Base-by-base conservation (phyloP, 331 rosid genomes). In the Quercus phellos region DNA sequence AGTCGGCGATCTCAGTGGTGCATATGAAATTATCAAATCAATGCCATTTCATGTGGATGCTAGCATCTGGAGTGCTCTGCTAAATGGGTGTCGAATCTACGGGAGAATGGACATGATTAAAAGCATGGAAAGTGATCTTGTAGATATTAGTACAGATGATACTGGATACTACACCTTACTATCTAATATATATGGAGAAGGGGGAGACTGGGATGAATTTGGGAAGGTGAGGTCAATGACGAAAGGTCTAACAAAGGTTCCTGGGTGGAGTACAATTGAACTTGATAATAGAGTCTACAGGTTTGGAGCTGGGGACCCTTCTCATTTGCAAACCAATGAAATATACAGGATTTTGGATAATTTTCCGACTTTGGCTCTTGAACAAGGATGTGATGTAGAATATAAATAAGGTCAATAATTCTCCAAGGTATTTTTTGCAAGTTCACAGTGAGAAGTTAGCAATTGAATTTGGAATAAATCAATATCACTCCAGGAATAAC, bases 1-100 rank as follows among this genome's bases (percentile, higher is more conserved):
- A 21, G 86, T 92, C 1, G 98, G 97, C 3, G 92, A 92, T 74
- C 82, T 94, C 7, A 10, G 77, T 19, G 96, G 83, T 68, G 97
- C 97, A 24, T 89, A 92, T 29, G 76, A 83, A 53, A 79, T 89
- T 55, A 88, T 92, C 72, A 90, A 86, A 80, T 88, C 92, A 6
- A 87, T 87, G 87, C 55, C 72, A 19, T 32, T 4, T 18, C 86
- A 89, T 17, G 80, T 86, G 13, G 92, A 86, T 77, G 90, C 98
- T 51, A 89, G 97, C 86, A 88, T 89, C 73, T 94, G 92, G 97
- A 91, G 95, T 26, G 82, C 97, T 83, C 73, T 94, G 68, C 91
- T 94, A 22, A 92, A 94, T 35, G 97, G 98, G 2, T 94, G 98
- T 80, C 82, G 97, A 78, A 94, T 94, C 73, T 93, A 94, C 80